These are phyloP conservation scores for Podaxis sp. DNA, from an alignment of 768 basidiomycete genomes.

Conservation along the genomic window DNA sequence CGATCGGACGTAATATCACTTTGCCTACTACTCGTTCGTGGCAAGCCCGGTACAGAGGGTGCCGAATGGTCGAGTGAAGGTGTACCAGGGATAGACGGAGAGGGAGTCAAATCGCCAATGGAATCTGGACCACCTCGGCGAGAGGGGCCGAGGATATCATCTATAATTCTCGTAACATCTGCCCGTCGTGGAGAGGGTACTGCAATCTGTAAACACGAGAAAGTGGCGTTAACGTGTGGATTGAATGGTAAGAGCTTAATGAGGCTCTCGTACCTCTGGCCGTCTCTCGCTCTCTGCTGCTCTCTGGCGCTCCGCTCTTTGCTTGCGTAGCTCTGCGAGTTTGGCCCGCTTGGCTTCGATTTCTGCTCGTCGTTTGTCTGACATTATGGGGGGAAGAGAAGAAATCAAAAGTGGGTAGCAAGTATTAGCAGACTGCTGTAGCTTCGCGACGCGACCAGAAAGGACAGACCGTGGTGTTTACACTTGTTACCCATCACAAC, in stretches of 20 bases:
- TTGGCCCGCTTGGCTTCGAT: constrained; percentile 90
- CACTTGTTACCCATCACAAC: constrained; percentile 10
- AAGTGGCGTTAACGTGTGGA: not conserved
- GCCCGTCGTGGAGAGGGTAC: constrained; percentile 38
- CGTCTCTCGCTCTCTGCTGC: constrained; percentile 44
- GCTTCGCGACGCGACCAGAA: not conserved
- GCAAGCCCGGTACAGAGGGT: constrained; percentile 32
- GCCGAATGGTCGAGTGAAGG: constrained; percentile 47
- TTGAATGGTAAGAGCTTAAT: not conserved
- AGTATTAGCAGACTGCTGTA: not conserved
- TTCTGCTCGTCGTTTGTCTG: constrained; percentile 77
- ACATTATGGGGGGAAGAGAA: constrained; percentile 30
- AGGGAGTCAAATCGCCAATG: constrained; percentile 67
- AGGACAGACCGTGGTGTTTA: constrained; percentile 6
- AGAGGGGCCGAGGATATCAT: constrained; percentile 52
- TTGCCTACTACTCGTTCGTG: constrained; percentile 64
- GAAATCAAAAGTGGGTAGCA: not conserved
- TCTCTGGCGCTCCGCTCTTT: constrained; percentile 68
- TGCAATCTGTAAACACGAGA: constrained; percentile 8
- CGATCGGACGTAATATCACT: constrained; percentile 61
- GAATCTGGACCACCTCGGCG: constrained; percentile 42
- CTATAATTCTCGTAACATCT: constrained; percentile 75
- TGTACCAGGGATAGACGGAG: constrained; percentile 71
- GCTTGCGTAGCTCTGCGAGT: constrained; percentile 80
- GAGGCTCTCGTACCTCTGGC: constrained; percentile 31